Conservation (phyloP, 2,329 filamentous ascomycete species). For the Tolypocladium ophioglossoides region DNA sequence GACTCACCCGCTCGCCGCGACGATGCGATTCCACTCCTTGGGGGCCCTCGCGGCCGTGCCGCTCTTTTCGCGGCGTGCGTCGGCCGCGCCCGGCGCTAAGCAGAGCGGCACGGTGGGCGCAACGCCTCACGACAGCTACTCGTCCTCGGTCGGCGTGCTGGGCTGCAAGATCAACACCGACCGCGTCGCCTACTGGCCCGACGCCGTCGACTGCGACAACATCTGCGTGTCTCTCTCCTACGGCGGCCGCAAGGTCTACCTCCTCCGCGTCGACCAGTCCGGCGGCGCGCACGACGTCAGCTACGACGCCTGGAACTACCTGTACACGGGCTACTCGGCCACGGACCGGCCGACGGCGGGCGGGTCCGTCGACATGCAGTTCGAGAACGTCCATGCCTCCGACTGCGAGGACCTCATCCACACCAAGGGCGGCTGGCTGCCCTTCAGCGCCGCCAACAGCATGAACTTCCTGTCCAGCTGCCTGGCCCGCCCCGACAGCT, state of each 20-base stretch:
- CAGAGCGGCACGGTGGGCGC: slow-evolving; percentile 16
- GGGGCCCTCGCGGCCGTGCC: background rate
- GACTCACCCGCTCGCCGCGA: background rate
- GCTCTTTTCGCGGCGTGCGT: background rate
- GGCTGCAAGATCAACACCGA: slow-evolving; percentile 52
- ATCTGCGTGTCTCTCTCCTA: slow-evolving; percentile 44
- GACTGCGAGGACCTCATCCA: slow-evolving; percentile 38
- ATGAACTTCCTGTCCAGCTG: slow-evolving; percentile 42
- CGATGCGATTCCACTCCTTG: background rate
- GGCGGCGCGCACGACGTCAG: slow-evolving; percentile 46
- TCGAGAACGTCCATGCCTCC: slow-evolving; percentile 29
- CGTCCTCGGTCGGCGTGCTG: slow-evolving; percentile 47
- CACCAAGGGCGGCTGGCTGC: slow-evolving; percentile 26
- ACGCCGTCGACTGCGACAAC: slow-evolving; percentile 41
- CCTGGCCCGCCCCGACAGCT: slow-evolving; percentile 27
- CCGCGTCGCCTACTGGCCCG: slow-evolving; percentile 51
- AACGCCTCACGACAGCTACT: slow-evolving; percentile 48
- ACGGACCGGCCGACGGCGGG: slow-evolving; percentile 33
- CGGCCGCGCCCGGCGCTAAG: background rate
- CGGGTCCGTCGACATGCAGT: slow-evolving; percentile 37
- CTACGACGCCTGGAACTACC: slow-evolving; percentile 54
- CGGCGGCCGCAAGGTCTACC: slow-evolving; percentile 39
- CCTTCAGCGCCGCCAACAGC: slow-evolving; percentile 37
- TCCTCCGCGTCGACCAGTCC: slow-evolving; percentile 49
- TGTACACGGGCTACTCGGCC: slow-evolving; percentile 37